Evolutionary conservation across 2,329 filamentous ascomycete genomes (phyloP).

Genomic region (Nemania abortiva): DNA sequence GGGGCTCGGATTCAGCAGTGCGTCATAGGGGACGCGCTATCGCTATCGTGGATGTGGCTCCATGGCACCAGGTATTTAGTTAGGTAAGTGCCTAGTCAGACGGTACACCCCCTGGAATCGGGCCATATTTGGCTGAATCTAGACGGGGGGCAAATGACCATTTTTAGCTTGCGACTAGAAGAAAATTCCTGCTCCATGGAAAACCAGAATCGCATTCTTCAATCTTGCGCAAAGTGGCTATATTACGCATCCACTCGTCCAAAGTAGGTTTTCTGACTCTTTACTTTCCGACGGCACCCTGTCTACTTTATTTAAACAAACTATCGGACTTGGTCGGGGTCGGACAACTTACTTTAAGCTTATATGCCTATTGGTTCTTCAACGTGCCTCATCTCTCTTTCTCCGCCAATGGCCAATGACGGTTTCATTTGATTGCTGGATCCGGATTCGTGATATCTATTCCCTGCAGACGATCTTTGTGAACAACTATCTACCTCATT

Average conservation of each 20-base stretch:
- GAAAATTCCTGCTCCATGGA: constrained; percentile 12
- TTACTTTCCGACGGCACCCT: neutral
- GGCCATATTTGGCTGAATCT: constrained; percentile 23
- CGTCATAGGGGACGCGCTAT: constrained; percentile 39
- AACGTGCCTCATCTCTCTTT: neutral
- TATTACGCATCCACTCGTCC: neutral
- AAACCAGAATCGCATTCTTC: neutral
- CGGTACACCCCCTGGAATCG: constrained; percentile 9
- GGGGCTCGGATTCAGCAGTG: constrained; percentile 1
- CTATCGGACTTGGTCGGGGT: neutral
- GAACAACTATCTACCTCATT: neutral
- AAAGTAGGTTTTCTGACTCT: neutral
- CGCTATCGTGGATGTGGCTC: constrained; percentile 20
- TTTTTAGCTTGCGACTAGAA: constrained; percentile 29
- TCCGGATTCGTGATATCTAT: constrained; percentile 5
- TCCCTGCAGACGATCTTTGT: constrained; percentile 17
- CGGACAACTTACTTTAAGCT: neutral
- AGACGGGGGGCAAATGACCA: constrained; percentile 24
- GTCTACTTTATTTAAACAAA: neutral
- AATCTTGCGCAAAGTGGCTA: neutral
- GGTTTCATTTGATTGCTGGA: neutral
- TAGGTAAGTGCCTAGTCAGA: neutral
- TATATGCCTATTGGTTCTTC: neutral
- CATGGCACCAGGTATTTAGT: constrained; percentile 12
- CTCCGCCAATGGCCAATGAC: neutral